Evolutionary conservation across 2,329 filamentous ascomycete genomes (phyloP), one percentile per base, ranked within the genome.

Genomic region (Fusarium palustre): DNA sequence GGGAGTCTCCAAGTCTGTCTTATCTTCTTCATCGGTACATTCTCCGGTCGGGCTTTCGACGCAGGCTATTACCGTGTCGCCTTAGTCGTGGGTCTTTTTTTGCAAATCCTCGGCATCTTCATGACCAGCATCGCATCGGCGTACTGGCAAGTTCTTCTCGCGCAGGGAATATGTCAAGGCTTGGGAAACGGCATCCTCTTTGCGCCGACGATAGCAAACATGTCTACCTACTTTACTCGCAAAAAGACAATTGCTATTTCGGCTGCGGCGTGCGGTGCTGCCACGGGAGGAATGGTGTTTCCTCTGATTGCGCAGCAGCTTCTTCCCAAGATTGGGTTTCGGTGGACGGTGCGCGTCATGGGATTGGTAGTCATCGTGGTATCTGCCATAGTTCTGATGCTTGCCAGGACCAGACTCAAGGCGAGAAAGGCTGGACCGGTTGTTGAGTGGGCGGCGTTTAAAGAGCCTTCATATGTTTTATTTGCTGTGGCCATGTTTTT

Each of bases 261-360:
- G 0, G 81, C 90, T 10, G 83, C 83, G 12, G 87, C 88, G 0
- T 85, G 84, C 0, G 91, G 90, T 1, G 87, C 87, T 28, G 85
- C 84, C 0, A 86, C 86, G 0, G 90, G 90, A 1, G 89, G 89
- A 0, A 79, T 91, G 24, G 81, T 91, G 4, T 92, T 90, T 73
- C 89, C 90, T 0, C 80, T 87, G 3, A 82, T 88, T 20, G 81
- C 86, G 2, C 81, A 84, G 71, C 84, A 88, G 55, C 77, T 91
- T 13, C 78, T 90, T 3, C 86, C 88, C 0, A 81, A 80, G 20
- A 78, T 91, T 5, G 90, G 90, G 0, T 91, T 90, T 71, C 81
- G 82, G 0, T 91, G 89, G 88, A 89, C 90, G 0, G 83, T 90
- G n/a, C 81, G 89, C 0, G 83, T 85, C 0, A 82, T 90, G 65